These are phyloP conservation scores for Tulasnella sp. DNA, from an alignment of 768 basidiomycete species.

Conservation along the genomic window DNA sequence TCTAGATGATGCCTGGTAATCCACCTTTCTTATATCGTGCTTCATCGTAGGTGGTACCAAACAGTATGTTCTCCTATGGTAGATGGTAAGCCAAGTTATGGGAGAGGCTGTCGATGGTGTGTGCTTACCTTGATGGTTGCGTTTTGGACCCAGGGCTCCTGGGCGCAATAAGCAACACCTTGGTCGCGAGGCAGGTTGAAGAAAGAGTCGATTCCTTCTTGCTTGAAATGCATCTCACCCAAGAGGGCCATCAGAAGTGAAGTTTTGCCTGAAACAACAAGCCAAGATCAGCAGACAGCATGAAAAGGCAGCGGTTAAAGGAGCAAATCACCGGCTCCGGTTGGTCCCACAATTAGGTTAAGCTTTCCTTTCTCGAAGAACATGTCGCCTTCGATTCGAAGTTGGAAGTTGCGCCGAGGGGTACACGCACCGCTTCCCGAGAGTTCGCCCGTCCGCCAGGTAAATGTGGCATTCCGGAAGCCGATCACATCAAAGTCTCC, in stretches of 20 bases:
- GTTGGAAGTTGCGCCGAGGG: conserved; percentile 32
- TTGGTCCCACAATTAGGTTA: conserved; percentile 31
- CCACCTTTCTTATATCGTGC: conserved; percentile 34
- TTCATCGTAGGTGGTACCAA: conserved; percentile 35
- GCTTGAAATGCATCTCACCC: conserved; percentile 33
- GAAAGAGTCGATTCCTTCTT: conserved; percentile 39
- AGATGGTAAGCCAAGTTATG: neutral
- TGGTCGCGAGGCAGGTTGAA: conserved; percentile 56
- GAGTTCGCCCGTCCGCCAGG: conserved; percentile 41
- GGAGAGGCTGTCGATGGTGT: neutral
- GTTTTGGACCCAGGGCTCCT: conserved; percentile 80
- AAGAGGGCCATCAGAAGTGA: conserved; percentile 27
- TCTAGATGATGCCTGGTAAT: neutral
- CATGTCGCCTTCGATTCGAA: conserved; percentile 26
- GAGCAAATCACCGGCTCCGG: conserved; percentile 24
- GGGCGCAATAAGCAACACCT: conserved; percentile 71
- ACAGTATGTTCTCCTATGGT: conserved; percentile 48
- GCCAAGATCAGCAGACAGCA: neutral
- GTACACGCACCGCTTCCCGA: conserved; percentile 39
- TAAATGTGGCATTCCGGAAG: conserved; percentile 33
- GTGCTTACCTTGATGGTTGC: conserved; percentile 52
- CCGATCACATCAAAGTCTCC: conserved; percentile 18
- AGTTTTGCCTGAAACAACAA: neutral
- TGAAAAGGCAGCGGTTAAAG: too few relatives aligned
- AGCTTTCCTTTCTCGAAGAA: conserved; percentile 29